Conservation (phyloP, 2,329 filamentous ascomycete species). For the Akanthomyces muscarius region DNA sequence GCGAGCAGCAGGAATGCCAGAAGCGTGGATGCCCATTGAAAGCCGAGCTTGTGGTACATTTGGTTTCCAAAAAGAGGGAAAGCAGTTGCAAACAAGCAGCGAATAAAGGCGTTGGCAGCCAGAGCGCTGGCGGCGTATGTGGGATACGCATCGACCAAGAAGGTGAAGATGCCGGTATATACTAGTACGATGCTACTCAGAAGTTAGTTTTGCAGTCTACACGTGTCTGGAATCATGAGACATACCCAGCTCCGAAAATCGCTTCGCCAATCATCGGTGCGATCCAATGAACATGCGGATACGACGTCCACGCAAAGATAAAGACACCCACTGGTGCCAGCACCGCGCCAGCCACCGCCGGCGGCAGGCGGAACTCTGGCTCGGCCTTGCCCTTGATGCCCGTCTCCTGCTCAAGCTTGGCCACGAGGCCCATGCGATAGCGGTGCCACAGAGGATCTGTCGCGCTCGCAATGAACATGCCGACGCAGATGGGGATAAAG, state of each 20-base stretch:
- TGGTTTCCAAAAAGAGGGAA: constrained; percentile 73
- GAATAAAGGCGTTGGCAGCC: constrained; percentile 77
- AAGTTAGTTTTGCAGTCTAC: neutral
- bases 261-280: constrained; percentile 68
- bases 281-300: constrained; percentile 69
- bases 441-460: constrained; percentile 64
- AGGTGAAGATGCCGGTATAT: constrained; percentile 84
- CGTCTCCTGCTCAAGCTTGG: constrained; percentile 46
- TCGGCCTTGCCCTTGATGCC: constrained; percentile 59
- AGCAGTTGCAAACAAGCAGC: constrained; percentile 59
- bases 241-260: constrained; percentile 68
- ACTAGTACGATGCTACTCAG: constrained; percentile 63
- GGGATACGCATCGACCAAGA: constrained; percentile 74
- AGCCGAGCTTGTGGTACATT: constrained; percentile 66
- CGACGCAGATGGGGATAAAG: constrained; percentile 68
- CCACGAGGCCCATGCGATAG: constrained; percentile 55
- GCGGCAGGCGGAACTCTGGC: constrained; percentile 81
- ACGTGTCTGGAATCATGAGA: constrained; percentile 22
- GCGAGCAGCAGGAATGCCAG: constrained; percentile 57
- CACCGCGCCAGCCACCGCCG: constrained; percentile 68
- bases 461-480: constrained; percentile 61
- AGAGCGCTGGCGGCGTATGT: constrained; percentile 72
- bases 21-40: constrained; percentile 64
- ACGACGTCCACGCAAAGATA: constrained; percentile 85
- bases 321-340: constrained; percentile 80